Conservation (phyloP, 1,284 basidiomycete species). For the Ustilago xerochloae region DNA sequence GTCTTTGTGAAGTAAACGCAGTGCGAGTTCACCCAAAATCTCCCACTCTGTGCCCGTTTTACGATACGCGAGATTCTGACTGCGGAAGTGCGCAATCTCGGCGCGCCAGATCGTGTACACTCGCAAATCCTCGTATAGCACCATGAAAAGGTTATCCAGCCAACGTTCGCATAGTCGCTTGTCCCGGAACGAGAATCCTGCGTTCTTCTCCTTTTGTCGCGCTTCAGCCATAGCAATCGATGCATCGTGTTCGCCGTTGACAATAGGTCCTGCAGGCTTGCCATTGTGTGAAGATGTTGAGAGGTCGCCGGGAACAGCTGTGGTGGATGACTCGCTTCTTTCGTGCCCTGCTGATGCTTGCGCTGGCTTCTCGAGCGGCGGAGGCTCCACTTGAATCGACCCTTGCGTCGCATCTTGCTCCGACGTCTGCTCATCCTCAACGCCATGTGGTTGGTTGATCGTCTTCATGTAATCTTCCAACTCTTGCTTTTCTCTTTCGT, state of each 20-base stretch:
- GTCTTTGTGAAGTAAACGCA: conserved; percentile 92
- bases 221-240: conserved; percentile 43
- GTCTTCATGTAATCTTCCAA: conserved; percentile 64
- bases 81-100: conserved; percentile 98
- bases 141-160: conserved; percentile 99
- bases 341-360: conserved; percentile 66
- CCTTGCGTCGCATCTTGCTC: conserved; percentile 2
- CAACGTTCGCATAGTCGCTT: conserved; percentile 97
- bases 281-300: conserved; percentile 14
- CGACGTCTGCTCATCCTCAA: neutral
- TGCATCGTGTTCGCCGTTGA: conserved; percentile 52
- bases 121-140: conserved; percentile 96
- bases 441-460: conserved; percentile 39
- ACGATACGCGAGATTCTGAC: conserved; percentile 93
- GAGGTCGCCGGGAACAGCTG: conserved; percentile 22
- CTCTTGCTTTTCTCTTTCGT: conserved; percentile 71
- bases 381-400: conserved; percentile 52
- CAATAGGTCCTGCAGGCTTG: conserved; percentile 7
- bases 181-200: conserved; percentile 90
- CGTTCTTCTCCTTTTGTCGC: conserved; percentile 37
- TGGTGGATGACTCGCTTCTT: conserved; percentile 36
- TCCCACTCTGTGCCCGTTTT: conserved; percentile 99
- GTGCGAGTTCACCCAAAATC: conserved; percentile 92
- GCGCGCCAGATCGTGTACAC: conserved; percentile 99
- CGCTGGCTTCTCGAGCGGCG: conserved; percentile 69